phyloP scores from a whole-genome alignment of 495 filamentous ascomycete species.

The Podospora conica region DNA sequence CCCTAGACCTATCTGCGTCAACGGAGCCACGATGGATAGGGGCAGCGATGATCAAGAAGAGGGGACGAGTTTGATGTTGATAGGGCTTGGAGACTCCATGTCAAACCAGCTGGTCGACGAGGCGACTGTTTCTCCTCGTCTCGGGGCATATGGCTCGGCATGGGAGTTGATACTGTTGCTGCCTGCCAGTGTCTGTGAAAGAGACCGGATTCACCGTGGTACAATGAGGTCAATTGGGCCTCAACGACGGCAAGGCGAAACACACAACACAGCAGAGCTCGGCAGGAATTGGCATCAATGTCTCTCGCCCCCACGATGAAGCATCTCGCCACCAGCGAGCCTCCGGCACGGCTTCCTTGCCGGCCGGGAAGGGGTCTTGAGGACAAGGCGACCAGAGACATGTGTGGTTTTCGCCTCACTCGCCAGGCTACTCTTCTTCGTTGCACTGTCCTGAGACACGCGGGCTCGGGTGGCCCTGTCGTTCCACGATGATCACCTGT shows the following conservation, averaged over 20 bases:
- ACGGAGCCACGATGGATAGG: background rate
- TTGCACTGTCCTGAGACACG: conserved; percentile 12
- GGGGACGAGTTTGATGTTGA: background rate
- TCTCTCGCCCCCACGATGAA: background rate
- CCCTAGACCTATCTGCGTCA: background rate
- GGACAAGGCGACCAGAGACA: background rate
- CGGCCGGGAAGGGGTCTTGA: background rate
- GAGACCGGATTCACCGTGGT: background rate
- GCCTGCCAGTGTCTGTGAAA: background rate
- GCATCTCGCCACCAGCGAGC: background rate
- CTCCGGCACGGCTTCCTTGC: background rate
- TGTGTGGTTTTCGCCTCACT: background rate
- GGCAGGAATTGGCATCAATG: no score
- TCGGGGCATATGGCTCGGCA: no score
- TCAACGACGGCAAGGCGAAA: background rate
- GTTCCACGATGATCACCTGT: background rate
- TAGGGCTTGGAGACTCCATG: background rate
- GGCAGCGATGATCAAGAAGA: background rate
- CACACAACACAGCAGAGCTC: no score
- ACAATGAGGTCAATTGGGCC: background rate
- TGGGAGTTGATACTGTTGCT: no score
- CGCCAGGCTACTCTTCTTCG: background rate
- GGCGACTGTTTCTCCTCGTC: background rate
- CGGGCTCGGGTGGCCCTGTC: background rate
- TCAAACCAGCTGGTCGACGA: background rate